Evolutionary conservation across 345 rosid species (phyloP).

Genomic region (Acer campestre): DNA sequence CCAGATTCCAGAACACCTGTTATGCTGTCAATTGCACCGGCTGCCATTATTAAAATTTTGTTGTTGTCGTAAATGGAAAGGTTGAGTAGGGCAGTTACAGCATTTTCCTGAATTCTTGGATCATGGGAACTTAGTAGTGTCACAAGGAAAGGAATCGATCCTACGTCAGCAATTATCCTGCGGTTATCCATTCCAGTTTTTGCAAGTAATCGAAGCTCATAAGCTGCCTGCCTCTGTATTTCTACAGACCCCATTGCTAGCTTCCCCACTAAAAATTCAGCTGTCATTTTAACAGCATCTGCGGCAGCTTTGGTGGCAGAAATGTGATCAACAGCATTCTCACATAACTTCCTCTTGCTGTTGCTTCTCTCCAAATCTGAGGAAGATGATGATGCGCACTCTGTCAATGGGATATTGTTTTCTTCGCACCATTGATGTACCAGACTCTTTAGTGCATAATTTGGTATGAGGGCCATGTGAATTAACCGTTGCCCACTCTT

Average conservation of each 20-base stretch:
- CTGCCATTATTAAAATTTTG: slow-evolving; percentile 63
- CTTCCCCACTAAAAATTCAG: slow-evolving; percentile 74
- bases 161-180: slow-evolving; percentile 61
- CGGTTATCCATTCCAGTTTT: slow-evolving; percentile 70
- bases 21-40: slow-evolving; percentile 64
- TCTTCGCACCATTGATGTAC: slow-evolving; percentile 72
- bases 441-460: slow-evolving; percentile 63
- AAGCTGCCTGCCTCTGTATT: slow-evolving; percentile 69
- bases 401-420: slow-evolving; percentile 48
- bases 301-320: slow-evolving; percentile 51
- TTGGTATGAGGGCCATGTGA: slow-evolving; percentile 69
- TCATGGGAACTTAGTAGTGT: slow-evolving; percentile 49
- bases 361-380: slow-evolving; percentile 29
- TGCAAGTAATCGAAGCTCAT: slow-evolving; percentile 64
- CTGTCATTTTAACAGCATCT: slow-evolving; percentile 65
- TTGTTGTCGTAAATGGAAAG: slow-evolving; percentile 64
- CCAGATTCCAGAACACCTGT: slow-evolving; percentile 56
- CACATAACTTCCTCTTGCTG: slow-evolving; percentile 30
- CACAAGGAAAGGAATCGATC: slow-evolving; percentile 70
- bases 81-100: slow-evolving; percentile 68
- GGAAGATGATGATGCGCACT: slow-evolving; percentile 35
- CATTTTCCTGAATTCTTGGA: slow-evolving; percentile 65
- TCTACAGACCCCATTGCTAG: slow-evolving; percentile 64
- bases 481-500: slow-evolving; percentile 66
- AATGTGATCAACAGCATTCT: slow-evolving; percentile 48